Evolutionary conservation across 129 eudicot species (phyloP), one percentile per base, ranked within the genome.

Genomic region (Silybum marianum): DNA sequence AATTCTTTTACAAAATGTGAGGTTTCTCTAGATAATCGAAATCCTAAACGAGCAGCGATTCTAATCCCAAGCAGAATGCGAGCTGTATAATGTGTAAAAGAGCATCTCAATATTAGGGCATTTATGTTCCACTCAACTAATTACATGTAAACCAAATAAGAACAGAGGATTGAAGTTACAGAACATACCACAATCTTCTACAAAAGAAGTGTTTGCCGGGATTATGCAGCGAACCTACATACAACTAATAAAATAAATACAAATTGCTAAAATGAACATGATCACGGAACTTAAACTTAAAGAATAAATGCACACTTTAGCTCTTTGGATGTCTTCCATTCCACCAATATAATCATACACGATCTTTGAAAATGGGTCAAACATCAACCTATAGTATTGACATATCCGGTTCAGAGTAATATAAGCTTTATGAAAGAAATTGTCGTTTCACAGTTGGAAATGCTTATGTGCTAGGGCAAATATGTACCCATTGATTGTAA

Each of bases 301-400:
- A 74, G 62, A 75, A 42, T 25, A 74, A 71, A 73, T 62, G 80
- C 90, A 79, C 74, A 90, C 94, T 85, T 83, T 90, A 81, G 94
- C 88, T 78, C 16, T 90, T 82, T 72, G 87, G 74, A 90, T 81
- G 78, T 90, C 94, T 84, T 90, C 91, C 82, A 90, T 73, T 71
- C 94, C 94, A 71, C 94, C 94, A 72, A 79, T 76, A 80, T 90
- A 90, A 77, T 90, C 94, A 84, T 90, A 90, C 19, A 90, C 90
- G 9, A 86, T 82, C 83, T 87, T 86, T 25, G 87, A 76, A 82
- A 84, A 88, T 11, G 94, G 94, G 74, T 90, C 94, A 88, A 88
- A 88, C 87, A 90, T 88, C 86, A 90, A 81, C 85, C 94, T 90
- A 87, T 71, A 84, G 72, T 8, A 77, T n/a, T 26, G 82, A 36